Evolutionary conservation across 2,329 filamentous ascomycete species (phyloP), one percentile per base, ranked within the genome.

Genomic region (Beauveria brongniartii): DNA sequence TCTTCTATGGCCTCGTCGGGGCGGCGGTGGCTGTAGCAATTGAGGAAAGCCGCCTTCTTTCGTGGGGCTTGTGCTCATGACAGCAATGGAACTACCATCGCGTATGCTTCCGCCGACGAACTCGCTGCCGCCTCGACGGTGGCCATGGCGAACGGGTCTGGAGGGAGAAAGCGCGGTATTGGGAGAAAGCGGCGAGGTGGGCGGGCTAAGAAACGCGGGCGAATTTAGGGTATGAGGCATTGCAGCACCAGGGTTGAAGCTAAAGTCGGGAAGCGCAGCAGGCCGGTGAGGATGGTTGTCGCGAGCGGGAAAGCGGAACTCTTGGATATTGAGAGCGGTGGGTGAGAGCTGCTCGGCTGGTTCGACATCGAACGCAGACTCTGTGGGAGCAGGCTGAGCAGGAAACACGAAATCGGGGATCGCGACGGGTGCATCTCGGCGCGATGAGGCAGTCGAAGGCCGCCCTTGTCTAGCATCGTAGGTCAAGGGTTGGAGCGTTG

Each of bases 41-140:
- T 85, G 82, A 9, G 80, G 72, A 65, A 82, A 81, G 6, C 85
- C 84, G 62, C 78, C 78, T 28, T 85, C 81, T 65, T 87, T 90
- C 12, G 86, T 88, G 30, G 88, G 87, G 67, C 87, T 91, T 14
- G 84, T 83, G 72, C 84, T 89, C 75, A 90, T 79, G 8, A 84
- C 75, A 10, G 82, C 81, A 55, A 85, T 84, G 0, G 81, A 78
- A 53, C 81, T 83, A 14, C 83, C 76, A 73, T 80, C 73, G 67
- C 84, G 78, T 65, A 82, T 75, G 67, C 88, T 88, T 8, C 89
- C 90, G 43, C 91, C 91, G 52, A 95, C 89, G 68, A 95, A 92
- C 71, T 96, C 92, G 71, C 92, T 96, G 30, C 86, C 89, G 59
- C 89, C 89, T 68, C 92, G 84, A 67, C 87, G 82, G 72, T 96